These are phyloP conservation scores for Fusarium sp. DNA, from an alignment of 2,329 filamentous ascomycete genomes.

Conservation along the genomic window DNA sequence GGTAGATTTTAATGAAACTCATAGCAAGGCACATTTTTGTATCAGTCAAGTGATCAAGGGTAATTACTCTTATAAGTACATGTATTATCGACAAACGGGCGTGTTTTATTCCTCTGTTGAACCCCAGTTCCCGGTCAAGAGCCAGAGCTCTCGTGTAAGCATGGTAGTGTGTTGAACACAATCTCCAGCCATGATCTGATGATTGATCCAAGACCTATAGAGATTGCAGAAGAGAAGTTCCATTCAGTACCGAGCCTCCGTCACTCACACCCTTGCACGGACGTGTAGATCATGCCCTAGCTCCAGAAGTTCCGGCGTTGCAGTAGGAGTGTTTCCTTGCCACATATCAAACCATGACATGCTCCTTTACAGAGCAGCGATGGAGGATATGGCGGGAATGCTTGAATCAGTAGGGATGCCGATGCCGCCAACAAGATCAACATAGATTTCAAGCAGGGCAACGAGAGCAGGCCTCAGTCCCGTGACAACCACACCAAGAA, in stretches of 20 bases:
- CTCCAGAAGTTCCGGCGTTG: background rate
- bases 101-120: background rate
- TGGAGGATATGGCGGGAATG: background rate
- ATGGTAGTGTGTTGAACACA: background rate
- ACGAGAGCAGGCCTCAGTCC: slow-evolving; percentile 1
- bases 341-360: background rate
- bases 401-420: background rate
- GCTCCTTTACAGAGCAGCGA: background rate
- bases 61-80: background rate
- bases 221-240: background rate
- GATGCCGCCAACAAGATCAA: fast-evolving
- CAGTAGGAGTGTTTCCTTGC: background rate
- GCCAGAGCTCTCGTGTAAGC: background rate
- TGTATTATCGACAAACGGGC: background rate
- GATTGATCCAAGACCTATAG: background rate
- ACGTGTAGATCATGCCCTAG: background rate
- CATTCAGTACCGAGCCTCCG: background rate
- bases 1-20: slow-evolving; percentile 34
- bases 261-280: background rate
- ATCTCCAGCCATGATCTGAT: background rate
- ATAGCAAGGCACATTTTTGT: background rate
- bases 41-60: background rate
- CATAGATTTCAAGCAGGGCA: background rate
- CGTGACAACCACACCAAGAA: background rate
- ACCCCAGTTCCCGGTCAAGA: background rate